Percentiles rank a stretch among this genome's conserved stretches.
Evolutionary conservation across 108 stramenopile genomes (phyloP).

Genomic region (Cyclostephanos invisitatus): DNA sequence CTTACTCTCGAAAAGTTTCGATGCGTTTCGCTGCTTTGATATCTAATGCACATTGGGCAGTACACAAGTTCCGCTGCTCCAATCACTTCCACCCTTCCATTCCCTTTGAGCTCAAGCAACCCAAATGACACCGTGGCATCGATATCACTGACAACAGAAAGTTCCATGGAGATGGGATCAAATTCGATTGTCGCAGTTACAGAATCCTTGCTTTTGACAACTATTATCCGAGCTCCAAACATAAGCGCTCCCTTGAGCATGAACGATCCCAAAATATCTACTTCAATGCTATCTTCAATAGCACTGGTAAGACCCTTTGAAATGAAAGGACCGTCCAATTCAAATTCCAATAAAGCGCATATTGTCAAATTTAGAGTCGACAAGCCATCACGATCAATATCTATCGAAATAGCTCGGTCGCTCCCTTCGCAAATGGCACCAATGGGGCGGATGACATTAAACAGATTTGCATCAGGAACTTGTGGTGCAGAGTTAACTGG

Average conservation of each 20-base stretch:
- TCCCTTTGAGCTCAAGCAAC: conserved; percentile 8
- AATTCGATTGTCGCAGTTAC: conserved; percentile 5
- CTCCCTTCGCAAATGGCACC: conserved; percentile 17
- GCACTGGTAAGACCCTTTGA: conserved; percentile 13
- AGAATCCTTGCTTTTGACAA: neutral
- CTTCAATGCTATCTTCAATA: conserved; percentile 10
- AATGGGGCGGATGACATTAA: neutral
- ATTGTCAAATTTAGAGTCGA: conserved; percentile 12
- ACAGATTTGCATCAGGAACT: conserved; percentile 16
- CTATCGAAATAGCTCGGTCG: conserved; percentile 13
- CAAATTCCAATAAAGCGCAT: conserved; percentile 32
- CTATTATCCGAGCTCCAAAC: conserved; percentile 13
- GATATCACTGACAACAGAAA: conserved; percentile 7
- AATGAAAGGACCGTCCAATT: conserved; percentile 13
- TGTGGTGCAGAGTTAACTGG: neutral
- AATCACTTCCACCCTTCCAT: neutral
- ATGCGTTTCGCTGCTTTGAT: conserved; percentile 5
- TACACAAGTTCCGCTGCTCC: conserved; percentile 11
- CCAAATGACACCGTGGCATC: conserved; percentile 7
- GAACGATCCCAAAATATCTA: conserved; percentile 7
- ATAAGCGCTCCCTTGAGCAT: conserved; percentile 3
- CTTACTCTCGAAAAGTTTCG: neutral
- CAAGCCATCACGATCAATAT: conserved; percentile 1
- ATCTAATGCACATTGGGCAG: conserved; percentile 13
- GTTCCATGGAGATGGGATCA: conserved; percentile 27